Evolutionary conservation across 805 yeast species (phyloP), one percentile per base, ranked within the genome.

Genomic region (Pichia scutulata): DNA sequence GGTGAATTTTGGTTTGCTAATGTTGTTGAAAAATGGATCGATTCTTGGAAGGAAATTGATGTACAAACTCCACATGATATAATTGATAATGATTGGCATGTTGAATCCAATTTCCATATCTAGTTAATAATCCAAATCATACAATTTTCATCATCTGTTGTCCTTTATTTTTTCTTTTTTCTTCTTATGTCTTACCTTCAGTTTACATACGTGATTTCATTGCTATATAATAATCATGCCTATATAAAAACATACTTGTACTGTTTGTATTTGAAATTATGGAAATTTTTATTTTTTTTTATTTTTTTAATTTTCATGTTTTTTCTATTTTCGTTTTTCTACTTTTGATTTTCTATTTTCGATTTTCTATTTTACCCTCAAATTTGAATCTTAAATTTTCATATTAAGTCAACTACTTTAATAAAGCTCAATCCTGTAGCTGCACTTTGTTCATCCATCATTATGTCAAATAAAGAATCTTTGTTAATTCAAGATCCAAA

Each of bases 1-100:
- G 71, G 74, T 39, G 68, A 72, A 28, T 70, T 77, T 47, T 78
- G 82, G 82, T 75, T 71, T 39, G 63, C 70, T 12, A 62, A 66
- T 28, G 73, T 73, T 46, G 66, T 76, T 37, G 68, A 68, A 18
- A 62, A 70, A 19, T 74, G 65, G 59, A 67, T 77, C 30, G 53
- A 53, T 36, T 66, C 67, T n/a, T 74, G 75, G 60, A 65, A 50
- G n/a, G 48, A 52, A 7, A 14, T 47, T 9, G 55, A 57, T 26
- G 57, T 57, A 18, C 45, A 48, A 28, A 40, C 36, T 10, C 50
- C 48, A 19, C 39, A 46, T 39, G 52, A 50, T 18, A 30, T 48
- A 6, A 54, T 55, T 28, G 64, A 61, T 41, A 50, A 55, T 19
- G 60, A 57, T 1, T 63, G 50, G 47, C 23, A 52, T 13, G 49